phyloP scores from a whole-genome alignment of 305 asterid genomes.

The Fraxinus greggii region DNA sequence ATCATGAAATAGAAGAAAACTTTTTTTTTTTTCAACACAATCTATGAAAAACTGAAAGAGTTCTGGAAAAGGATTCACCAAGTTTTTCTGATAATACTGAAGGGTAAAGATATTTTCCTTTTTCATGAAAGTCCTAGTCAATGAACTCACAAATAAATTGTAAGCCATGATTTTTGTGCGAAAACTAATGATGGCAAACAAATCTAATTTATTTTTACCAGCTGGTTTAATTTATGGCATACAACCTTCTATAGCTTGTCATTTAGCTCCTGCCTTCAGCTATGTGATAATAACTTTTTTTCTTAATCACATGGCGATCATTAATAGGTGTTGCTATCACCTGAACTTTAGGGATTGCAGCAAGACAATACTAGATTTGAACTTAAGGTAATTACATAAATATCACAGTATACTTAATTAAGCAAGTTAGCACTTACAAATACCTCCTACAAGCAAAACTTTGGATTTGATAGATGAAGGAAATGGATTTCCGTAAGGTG shows the following conservation, averaged over 20 bases:
- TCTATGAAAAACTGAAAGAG: neutral
- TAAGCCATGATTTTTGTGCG: neutral
- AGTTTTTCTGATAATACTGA: neutral
- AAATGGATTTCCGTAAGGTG: constrained; percentile 1
- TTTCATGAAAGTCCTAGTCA: neutral
- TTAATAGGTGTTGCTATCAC: neutral
- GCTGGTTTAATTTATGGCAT: neutral
- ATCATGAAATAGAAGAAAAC: neutral
- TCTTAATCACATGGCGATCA: neutral
- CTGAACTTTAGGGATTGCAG: neutral
- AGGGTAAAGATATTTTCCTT: neutral
- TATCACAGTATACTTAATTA: neutral
- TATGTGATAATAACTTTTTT: neutral
- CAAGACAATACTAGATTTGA: neutral
- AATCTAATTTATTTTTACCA: neutral
- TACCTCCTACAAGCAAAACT: neutral
- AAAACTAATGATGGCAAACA: neutral
- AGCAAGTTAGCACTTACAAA: neutral
- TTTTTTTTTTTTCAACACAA: neutral
- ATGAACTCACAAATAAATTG: neutral
- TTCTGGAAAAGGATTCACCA: neutral
- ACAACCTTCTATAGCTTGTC: neutral
- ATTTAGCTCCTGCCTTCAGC: neutral
- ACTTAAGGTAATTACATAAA: neutral
- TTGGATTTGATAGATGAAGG: neutral